Evolutionary conservation across 305 asterid species (phyloP), one percentile per base, ranked within the genome.

Genomic region (Fraxinus baroniana): DNA sequence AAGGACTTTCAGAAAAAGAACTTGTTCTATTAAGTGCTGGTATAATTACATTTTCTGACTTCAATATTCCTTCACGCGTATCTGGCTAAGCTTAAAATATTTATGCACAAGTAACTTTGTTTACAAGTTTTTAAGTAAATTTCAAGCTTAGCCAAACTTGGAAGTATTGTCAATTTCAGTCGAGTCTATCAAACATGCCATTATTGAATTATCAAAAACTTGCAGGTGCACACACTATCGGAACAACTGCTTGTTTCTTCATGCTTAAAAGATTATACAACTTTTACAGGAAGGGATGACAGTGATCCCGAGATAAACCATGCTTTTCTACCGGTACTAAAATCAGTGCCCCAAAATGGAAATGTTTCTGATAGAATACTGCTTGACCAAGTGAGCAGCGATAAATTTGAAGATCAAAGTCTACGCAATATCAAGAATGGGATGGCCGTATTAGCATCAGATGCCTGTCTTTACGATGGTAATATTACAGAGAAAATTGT

Each of bases 201-300:
- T 41, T 41, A 41, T 9, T 41, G 52, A 41, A 41, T 41, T 41
- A 12, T 41, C 3, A 41, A 41, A 41, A 41, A 41, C 52, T 52
- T 52, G 74, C 77, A 85, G 88, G 88, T 39, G 91, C 91, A 20
- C 91, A 87, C 36, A 83, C 90, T 0, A 89, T 87, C 13, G 90
- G 91, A 7, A 84, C 88, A 1, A 74, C 88, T 3, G 87, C 89
- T n/a, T 87, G 89, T 78, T 89, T 89, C 86, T 87, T 89, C 84
- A 84, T 89, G 89, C 78, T 83, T 0, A 32, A 80, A 18, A 80
- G 90, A 32, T n/a, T 89, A 0, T 87, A 87, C 74, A 74, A 80
- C 2, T 87, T 89, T 1, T 24, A 77, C 28, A 0, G 84, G 81
- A 5, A 62, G 2, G 2, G 74, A 55, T n/a, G 84, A 78, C 10